Conservation (phyloP, 306 rosid genomes). For the Vigna hirtella region DNA sequence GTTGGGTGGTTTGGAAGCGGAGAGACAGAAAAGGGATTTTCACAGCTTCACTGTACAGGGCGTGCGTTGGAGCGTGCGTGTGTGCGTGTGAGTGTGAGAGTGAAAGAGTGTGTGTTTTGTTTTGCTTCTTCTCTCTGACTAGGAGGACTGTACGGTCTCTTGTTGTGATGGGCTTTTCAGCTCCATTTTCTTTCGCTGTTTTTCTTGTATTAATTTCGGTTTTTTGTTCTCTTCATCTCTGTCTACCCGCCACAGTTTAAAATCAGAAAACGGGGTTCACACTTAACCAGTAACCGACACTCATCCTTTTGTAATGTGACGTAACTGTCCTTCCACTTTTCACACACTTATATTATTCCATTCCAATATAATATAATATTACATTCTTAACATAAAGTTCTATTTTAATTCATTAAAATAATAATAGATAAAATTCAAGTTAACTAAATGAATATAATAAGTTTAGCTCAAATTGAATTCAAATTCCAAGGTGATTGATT, state of each 20-base stretch:
- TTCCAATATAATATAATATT: too few species aligned
- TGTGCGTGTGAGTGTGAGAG: neutral
- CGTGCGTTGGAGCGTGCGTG: neutral
- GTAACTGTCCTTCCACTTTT: neutral
- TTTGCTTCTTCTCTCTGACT: constrained; percentile 17
- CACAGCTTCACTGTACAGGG: constrained; percentile 44
- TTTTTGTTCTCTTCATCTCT: neutral
- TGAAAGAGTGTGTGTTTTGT: neutral
- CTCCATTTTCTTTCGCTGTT: neutral
- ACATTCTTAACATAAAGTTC: too few species aligned
- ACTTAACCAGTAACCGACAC: constrained; percentile 53
- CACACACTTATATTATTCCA: too few species aligned
- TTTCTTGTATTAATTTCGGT: neutral
- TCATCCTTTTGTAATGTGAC: neutral
- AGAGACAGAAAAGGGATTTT: constrained; percentile 41
- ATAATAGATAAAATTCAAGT: too few species aligned
- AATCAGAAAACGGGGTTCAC: neutral
- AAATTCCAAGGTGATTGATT: too few species aligned
- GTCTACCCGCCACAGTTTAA: constrained; percentile 52
- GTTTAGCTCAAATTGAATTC: too few species aligned
- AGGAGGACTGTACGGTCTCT: constrained; percentile 54
- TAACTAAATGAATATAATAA: too few species aligned
- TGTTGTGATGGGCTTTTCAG: constrained; percentile 34
- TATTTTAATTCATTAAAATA: too few species aligned
- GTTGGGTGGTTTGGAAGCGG: constrained; percentile 35